These are phyloP conservation scores for Xerocomus tenax DNA, from an alignment of 1,284 basidiomycete genomes.

Conservation along the genomic window DNA sequence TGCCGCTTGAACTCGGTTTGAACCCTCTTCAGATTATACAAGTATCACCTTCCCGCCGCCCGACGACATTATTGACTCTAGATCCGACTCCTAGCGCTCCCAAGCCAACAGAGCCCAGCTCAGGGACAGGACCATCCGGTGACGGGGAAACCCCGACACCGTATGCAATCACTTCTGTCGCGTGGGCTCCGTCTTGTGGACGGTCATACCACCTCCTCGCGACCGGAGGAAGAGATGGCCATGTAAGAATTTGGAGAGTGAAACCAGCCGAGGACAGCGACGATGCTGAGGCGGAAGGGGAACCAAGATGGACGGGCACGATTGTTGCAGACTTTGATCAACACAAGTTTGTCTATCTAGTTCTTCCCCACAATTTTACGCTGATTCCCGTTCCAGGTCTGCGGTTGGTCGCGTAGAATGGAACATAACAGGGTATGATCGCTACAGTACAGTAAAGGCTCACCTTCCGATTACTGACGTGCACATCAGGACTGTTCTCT, in stretches of 20 bases:
- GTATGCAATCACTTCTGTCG: conserved; percentile 66
- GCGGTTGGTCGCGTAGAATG: conserved; percentile 69
- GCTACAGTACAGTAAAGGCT: conserved; percentile 2
- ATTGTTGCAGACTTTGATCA: conserved; percentile 82
- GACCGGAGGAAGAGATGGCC: conserved; percentile 77
- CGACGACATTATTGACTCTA: conserved; percentile 36
- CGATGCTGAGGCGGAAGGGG: conserved; percentile 37
- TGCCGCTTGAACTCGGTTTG: neutral
- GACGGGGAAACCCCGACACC: conserved; percentile 35
- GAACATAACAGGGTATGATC: conserved; percentile 76
- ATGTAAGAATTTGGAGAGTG: conserved; percentile 80
- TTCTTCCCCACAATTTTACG: neutral
- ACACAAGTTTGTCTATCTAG: conserved; percentile 45
- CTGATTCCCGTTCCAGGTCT: conserved; percentile 36
- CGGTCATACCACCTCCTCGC: conserved; percentile 87
- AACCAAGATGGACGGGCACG: conserved; percentile 60
- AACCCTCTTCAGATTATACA: conserved; percentile 46
- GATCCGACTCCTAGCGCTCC: conserved; percentile 34
- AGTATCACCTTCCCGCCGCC: conserved; percentile 47
- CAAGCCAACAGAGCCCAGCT: conserved; percentile 12
- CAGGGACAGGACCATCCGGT: conserved; percentile 21
- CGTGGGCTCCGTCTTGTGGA: conserved; percentile 89
- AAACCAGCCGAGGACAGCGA: conserved; percentile 44
- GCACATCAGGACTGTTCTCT: conserved; percentile 66
- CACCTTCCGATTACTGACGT: conserved; percentile 7